Evolutionary conservation across 176 grass and related monocot genomes (phyloP).

Genomic region (Paspalum vaginatum): DNA sequence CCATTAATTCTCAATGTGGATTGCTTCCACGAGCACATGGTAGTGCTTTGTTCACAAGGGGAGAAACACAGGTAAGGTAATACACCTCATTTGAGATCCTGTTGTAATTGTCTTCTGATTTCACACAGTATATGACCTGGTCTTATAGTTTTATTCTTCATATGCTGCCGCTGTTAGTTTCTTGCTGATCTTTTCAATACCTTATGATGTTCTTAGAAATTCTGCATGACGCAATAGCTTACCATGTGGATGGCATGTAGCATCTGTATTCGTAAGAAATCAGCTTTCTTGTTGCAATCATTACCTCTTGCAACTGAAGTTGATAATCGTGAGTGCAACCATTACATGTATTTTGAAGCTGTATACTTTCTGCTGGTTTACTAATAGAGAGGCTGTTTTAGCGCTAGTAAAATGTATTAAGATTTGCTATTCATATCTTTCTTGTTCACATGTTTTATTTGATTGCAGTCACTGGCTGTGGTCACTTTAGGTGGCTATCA

Average conservation of each 20-base stretch:
- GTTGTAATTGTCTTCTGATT: constrained; percentile 28
- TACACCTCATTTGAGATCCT: constrained; percentile 45
- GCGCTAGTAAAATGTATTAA: constrained; percentile 17
- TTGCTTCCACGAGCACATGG: constrained; percentile 95
- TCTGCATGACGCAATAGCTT: too few species aligned
- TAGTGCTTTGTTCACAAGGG: constrained; percentile 91
- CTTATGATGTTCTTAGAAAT: constrained; percentile 1
- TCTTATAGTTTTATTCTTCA: constrained; percentile 19
- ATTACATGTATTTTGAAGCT: neutral
- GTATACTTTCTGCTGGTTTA: constrained; percentile 19
- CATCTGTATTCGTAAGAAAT: constrained; percentile 16
- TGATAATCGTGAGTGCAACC: neutral
- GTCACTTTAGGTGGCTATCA: constrained; percentile 96
- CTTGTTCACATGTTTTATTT: constrained; percentile 28
- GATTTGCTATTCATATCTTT: neutral
- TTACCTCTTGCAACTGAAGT: constrained; percentile 26
- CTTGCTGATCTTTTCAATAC: constrained; percentile 8
- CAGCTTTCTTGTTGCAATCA: constrained; percentile 18
- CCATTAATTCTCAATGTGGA: constrained; percentile 86
- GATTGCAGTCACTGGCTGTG: constrained; percentile 80
- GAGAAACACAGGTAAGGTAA: constrained; percentile 97
- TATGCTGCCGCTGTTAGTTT: constrained; percentile 21
- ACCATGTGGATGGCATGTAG: too few species aligned
- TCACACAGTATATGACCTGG: constrained; percentile 2
- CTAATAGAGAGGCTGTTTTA: constrained; percentile 14